Evolutionary conservation across 352 stramenopile genomes (phyloP), one percentile per base, ranked within the genome.

Genomic region (Phytophthora hybrid): DNA sequence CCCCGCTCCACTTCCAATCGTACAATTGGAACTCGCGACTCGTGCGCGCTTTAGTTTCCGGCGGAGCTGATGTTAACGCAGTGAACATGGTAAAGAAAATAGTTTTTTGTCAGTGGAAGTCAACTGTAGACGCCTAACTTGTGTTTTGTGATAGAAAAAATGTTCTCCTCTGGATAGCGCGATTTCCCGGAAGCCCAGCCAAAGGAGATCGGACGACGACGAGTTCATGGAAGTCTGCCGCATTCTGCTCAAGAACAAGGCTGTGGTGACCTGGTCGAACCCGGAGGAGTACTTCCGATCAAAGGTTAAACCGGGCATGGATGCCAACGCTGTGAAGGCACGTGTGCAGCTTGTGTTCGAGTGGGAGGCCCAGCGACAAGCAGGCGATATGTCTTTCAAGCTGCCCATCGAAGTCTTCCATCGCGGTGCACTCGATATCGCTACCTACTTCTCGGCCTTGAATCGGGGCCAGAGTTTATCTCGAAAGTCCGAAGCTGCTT

Each of bases 211-310:
- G 18, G 44, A 51, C 44, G 44, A 51, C 18, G 44, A 51, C 14
- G 44, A 51, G 44, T 51, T 51, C 44, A 51, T 51, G 44, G 44
- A 51, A 51, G 44, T 21, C 44, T 51, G 44, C 16, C 44, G 44
- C 44, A 51, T 51, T 51, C 44, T 51, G 44, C 44, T 51, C 44
- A 51, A 51, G 44, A 51, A 51, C 44, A 51, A 51, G 44, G 44
- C 7, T 4, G 14, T 21, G n/a, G 44, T 51, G 44, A 9, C 18
- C 44, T 51, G 44, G 44, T 51, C 44, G 13, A 8, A 51, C 44
- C 44, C 44, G 9, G 44, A 21, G 7, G 44, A 51, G 44, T 51
- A 51, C 4, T 51, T 51, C 44, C 14, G 16, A 21, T 51, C 44
- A 1, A 51, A 16, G 44, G 1, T 51, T 21, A 21, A 51, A 51